These are phyloP conservation scores for Fusarium nygamai DNA, from an alignment of 2,329 filamentous ascomycete genomes.

Conservation along the genomic window DNA sequence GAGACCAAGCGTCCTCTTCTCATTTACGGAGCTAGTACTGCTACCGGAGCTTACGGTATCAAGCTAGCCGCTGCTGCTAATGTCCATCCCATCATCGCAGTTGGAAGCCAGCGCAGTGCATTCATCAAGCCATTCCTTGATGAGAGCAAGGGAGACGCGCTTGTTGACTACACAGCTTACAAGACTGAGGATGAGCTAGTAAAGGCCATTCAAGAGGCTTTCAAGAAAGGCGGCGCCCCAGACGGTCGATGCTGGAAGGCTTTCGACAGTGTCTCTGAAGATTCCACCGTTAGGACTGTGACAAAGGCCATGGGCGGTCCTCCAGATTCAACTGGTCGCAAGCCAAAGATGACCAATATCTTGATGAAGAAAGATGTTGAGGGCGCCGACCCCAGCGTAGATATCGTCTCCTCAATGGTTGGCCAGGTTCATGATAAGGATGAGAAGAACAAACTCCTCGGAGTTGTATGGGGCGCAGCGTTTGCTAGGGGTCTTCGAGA, in stretches of 20 bases:
- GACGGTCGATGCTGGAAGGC: slow-evolving; percentile 10
- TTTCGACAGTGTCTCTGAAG: slow-evolving; percentile 1
- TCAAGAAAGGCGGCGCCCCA: neutral
- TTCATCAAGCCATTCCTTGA: slow-evolving; percentile 14
- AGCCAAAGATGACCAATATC: slow-evolving; percentile 5
- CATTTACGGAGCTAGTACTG: slow-evolving; percentile 62
- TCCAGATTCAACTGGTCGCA: neutral
- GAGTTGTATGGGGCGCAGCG: neutral
- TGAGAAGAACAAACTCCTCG: slow-evolving; percentile 3
- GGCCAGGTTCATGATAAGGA: neutral
- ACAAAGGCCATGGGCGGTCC: neutral
- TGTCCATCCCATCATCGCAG: slow-evolving; percentile 67
- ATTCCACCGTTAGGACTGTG: neutral
- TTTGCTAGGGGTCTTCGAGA: slow-evolving; percentile 16
- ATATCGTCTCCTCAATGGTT: neutral
- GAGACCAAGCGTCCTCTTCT: slow-evolving; percentile 53
- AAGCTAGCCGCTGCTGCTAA: slow-evolving; percentile 61
- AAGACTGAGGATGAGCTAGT: neutral
- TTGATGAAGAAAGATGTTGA: neutral
- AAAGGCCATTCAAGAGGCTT: neutral
- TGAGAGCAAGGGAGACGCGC: slow-evolving; percentile 10
- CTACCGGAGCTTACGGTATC: slow-evolving; percentile 67
- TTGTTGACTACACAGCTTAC: slow-evolving; percentile 18
- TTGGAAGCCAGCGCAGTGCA: slow-evolving; percentile 55
- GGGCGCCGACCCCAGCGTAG: neutral